phyloP scores from a whole-genome alignment of 768 basidiomycete genomes.

The Phaeotremella fagi region DNA sequence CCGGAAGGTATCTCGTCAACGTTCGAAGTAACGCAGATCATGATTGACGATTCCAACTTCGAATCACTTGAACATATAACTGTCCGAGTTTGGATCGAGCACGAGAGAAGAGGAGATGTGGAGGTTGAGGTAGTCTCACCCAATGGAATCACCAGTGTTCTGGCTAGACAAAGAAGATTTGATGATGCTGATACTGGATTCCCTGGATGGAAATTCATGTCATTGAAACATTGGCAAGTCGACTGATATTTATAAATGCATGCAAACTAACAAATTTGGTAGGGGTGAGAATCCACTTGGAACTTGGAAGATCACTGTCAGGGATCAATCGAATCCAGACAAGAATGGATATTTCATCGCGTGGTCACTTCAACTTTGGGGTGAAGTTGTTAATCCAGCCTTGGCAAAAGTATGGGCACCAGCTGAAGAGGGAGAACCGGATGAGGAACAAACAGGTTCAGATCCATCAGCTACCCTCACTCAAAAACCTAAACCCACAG shows the following conservation, averaged over 20 bases:
- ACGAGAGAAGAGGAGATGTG: conserved; percentile 79
- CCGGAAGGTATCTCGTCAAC: conserved; percentile 62
- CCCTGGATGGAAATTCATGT: conserved; percentile 98
- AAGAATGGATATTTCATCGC: conserved; percentile 69
- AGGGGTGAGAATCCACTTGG: conserved; percentile 94
- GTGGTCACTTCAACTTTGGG: conserved; percentile 93
- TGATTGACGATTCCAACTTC: conserved; percentile 69
- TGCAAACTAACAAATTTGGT: background rate
- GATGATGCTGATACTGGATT: conserved; percentile 68
- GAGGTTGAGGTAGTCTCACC: conserved; percentile 87
- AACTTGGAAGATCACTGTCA: conserved; percentile 81
- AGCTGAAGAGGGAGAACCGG: conserved; percentile 45
- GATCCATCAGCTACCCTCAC: conserved; percentile 53
- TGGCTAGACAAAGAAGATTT: conserved; percentile 65
- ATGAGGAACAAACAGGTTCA: conserved; percentile 47
- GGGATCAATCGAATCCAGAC: conserved; percentile 63
- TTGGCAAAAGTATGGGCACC: conserved; percentile 58
- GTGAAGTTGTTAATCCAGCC: conserved; percentile 69
- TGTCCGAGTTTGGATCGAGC: conserved; percentile 87
- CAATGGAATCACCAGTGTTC: conserved; percentile 72
- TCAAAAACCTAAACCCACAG: conserved; percentile 76
- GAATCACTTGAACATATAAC: conserved; percentile 89
- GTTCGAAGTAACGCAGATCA: conserved; percentile 62
- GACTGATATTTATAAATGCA: background rate
- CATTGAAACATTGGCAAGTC: conserved; percentile 89